These are phyloP conservation scores for Leucocoprinus sp. DNA, from an alignment of 768 basidiomycete species.

Conservation along the genomic window DNA sequence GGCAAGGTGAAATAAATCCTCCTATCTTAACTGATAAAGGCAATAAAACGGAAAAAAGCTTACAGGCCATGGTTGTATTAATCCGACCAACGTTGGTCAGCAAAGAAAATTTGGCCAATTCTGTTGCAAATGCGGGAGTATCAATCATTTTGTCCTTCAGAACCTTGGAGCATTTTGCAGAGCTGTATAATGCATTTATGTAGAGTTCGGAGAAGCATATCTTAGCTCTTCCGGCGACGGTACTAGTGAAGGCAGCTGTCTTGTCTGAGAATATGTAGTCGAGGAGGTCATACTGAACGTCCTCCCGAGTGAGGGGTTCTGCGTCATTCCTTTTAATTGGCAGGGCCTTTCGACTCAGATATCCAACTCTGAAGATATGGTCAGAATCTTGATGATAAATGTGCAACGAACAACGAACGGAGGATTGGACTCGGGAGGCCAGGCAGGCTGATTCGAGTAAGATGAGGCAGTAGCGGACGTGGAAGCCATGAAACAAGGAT, in stretches of 20 bases:
- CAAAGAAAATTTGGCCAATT: conserved; percentile 76
- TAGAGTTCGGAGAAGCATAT: conserved; percentile 81
- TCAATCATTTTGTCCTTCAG: conserved; percentile 85
- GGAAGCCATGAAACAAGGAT: conserved; percentile 39
- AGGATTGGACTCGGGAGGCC: conserved; percentile 43
- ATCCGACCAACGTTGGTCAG: conserved; percentile 86
- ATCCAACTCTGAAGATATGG: conserved; percentile 35
- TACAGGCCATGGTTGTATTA: conserved; percentile 88
- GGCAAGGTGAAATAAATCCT: conserved; percentile 17
- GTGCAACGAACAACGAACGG: conserved; percentile 33
- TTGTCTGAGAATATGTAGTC: conserved; percentile 68
- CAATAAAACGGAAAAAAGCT: conserved; percentile 23
- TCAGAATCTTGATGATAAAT: conserved; percentile 11
- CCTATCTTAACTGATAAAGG: conserved; percentile 17
- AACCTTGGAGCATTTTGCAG: conserved; percentile 79
- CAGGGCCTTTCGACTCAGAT: conserved; percentile 60
- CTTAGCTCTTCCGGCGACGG: conserved; percentile 38
- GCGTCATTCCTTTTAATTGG: conserved; percentile 81
- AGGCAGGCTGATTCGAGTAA: conserved; percentile 23
- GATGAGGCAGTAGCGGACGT: conserved; percentile 26
- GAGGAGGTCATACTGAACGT: conserved; percentile 83
- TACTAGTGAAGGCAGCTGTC: conserved; percentile 63
- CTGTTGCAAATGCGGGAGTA: conserved; percentile 67
- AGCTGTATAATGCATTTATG: conserved; percentile 71
- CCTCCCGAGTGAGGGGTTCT: conserved; percentile 73